Evolutionary conservation across 495 filamentous ascomycete genomes (phyloP).

Genomic region (Aspergillus sparsus): DNA sequence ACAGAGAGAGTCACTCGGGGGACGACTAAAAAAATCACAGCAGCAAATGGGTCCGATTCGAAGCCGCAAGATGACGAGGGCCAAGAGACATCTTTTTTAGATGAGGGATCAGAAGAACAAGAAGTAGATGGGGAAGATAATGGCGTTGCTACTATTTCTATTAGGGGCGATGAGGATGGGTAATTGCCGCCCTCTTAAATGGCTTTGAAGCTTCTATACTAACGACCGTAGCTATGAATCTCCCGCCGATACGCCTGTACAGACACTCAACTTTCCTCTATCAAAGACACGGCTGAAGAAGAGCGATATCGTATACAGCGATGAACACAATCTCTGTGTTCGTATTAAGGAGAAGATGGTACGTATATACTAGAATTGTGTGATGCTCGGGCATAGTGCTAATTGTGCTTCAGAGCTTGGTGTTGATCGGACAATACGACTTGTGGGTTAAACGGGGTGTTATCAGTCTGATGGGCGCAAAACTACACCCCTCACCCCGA

Average conservation of each 20-base stretch:
- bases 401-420: slow-evolving; percentile 54
- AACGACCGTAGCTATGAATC: slow-evolving; percentile 36
- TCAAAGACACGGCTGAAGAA: slow-evolving; percentile 45
- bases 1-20: slow-evolving; percentile 12
- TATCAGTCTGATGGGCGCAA: slow-evolving; percentile 65
- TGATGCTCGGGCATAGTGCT: slow-evolving; percentile 13
- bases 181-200: slow-evolving; percentile 5
- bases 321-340: slow-evolving; percentile 42
- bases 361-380: slow-evolving; percentile 7
- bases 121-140: slow-evolving; percentile 25
- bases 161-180: slow-evolving; percentile 35
- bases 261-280: slow-evolving; percentile 44
- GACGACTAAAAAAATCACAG: slow-evolving; percentile 4
- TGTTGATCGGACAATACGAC: slow-evolving; percentile 73
- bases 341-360: slow-evolving; percentile 48
- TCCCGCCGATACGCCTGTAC: slow-evolving; percentile 34
- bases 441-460: slow-evolving; percentile 65
- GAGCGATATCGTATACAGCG: slow-evolving; percentile 43
- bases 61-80: slow-evolving; percentile 7
- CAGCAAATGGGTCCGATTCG: not conserved
- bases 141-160: slow-evolving; percentile 30
- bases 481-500: slow-evolving; percentile 52
- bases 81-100: slow-evolving; percentile 4
- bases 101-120: slow-evolving; percentile 27
- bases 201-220: slow-evolving; percentile 13